Base-by-base conservation (phyloP, 257 asterid species). In the Solanum tarapatanum region DNA sequence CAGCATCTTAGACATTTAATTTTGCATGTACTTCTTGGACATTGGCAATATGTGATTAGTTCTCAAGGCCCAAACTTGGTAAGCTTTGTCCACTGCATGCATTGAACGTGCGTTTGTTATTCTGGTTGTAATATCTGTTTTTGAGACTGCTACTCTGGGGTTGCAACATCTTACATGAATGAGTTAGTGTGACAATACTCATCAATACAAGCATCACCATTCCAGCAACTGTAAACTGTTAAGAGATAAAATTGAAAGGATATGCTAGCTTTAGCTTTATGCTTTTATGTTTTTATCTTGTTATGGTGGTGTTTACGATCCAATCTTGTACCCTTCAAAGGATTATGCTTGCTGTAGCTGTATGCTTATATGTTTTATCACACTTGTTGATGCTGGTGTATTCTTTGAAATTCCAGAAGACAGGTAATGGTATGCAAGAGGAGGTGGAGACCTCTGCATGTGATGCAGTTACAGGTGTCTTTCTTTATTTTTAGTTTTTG, bases 391-490 rank as follows among this genome's bases (percentile, higher is more conserved):
- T 74, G 64, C 70, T 70, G 33, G 43, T 82, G 41, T 82, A 48
- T 28, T 48, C 7, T 82, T 82, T 48, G 41, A 82, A 82, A 36
- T 86, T 86, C 87, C 95, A 97, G 99, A 94, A 87, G 91, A 90
- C 90, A 88, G 93, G 94, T 76, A 82, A 93, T 89, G 85, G 91
- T 75, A 88, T 87, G 85, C 95, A 88, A 90, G 99, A 95, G 92
- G 97, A 95, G 90, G 96, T 91, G 91, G 99, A 92, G 87, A 92
- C 97, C 82, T 96, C 98, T 84, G 94, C 92, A 43, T 93, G 91
- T 93, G 93, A 93, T 92, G 92, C 88, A 83, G 92, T 88, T 36
- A 92, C 98, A 93, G 99, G 99, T 94, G 35, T 33, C 23, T 86
- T 51, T 85, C 33, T 72, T 43, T 21, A 45, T 51, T 35, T 70